Conservation (phyloP, 306 rosid species). For the Rosa chinensis region DNA sequence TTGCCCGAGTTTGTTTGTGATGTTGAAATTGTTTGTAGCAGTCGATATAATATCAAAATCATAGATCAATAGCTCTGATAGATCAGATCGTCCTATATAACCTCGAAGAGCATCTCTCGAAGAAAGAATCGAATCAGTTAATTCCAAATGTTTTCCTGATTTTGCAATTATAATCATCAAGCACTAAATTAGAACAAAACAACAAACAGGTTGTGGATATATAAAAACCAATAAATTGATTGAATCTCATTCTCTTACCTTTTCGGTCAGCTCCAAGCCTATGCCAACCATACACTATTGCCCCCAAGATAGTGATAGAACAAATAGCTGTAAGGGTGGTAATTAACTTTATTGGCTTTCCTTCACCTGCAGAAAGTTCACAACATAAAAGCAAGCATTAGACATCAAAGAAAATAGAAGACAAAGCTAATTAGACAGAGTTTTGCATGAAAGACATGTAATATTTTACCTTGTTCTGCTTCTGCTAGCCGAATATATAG, state of each 20-base stretch:
- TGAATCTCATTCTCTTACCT: slow-evolving; percentile 15
- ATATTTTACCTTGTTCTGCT: too few relatives aligned
- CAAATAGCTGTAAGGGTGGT: slow-evolving; percentile 1
- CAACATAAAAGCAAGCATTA: neutral
- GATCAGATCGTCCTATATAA: neutral
- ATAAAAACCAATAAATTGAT: too few relatives aligned
- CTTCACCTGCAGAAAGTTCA: neutral
- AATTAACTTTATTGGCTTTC: neutral
- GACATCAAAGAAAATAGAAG: too few relatives aligned
- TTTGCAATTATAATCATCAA: neutral
- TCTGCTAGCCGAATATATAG: too few relatives aligned
- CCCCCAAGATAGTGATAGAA: neutral
- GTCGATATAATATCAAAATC: too few relatives aligned
- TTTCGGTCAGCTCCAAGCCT: neutral
- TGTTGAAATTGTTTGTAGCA: too few relatives aligned
- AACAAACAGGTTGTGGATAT: neutral
- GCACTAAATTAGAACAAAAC: neutral
- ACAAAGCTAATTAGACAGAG: too few relatives aligned
- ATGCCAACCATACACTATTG: neutral
- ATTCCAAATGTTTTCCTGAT: neutral
- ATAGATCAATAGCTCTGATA: neutral
- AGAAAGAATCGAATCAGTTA: too few relatives aligned
- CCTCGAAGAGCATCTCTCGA: neutral
- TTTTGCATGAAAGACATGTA: too few relatives aligned
- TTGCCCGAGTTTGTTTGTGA: too few relatives aligned